Evolutionary conservation across 139 green algal species (phyloP), one percentile per base, ranked within the genome.

Genomic region (Chlamydomonas eustigma): DNA sequence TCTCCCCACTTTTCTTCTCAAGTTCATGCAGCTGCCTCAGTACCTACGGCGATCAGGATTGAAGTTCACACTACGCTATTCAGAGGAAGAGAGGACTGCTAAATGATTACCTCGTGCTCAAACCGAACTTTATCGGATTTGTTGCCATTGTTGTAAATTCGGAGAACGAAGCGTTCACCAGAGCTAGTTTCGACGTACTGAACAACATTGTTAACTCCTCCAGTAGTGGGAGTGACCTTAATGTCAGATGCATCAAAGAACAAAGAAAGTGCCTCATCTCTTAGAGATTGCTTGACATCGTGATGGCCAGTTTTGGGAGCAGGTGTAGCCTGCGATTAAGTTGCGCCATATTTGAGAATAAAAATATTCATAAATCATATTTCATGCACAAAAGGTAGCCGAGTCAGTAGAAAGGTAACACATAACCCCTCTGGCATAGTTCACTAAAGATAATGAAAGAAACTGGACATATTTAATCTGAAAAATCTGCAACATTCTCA

Each of bases 141-240:
- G 73, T 81, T 83, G 32, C 84, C 84, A 50, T 89, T 89, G 77
- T 89, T 89, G 76, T 89, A 89, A 50, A 89, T 81, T 66, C 84
- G 81, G 66, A 89, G 68, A 30, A 89, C 50, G 52, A 85, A 89
- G 18, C 74, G 64, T 63, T 85, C 32, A 18, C 84, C 84, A 33
- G 78, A 70, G 4, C 44, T 35, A 6, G 81, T 83, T n/a, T 83
- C 51, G 3, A 88, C 78, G 32, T 87, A 88, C 63, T 75, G 65
- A 30, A 83, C 78, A 1, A 83, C 71, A 31, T 72, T 72, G 65
- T 88, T 88, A n/a, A 88, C 84, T 25, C 84, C 84, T 36, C 73
- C 73, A 38, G 52, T 50, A 24, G 72, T 77, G 28, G 28, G 74
- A 38, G 80, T 83, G n/a, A 75, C 72, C 0, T 66, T 76, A 30